A percentile compares a stretch with the other conserved stretches of the same genome.
These are phyloP conservation scores for Penicillium glabrum DNA, from an alignment of 2,329 filamentous ascomycete genomes.

Conservation along the genomic window DNA sequence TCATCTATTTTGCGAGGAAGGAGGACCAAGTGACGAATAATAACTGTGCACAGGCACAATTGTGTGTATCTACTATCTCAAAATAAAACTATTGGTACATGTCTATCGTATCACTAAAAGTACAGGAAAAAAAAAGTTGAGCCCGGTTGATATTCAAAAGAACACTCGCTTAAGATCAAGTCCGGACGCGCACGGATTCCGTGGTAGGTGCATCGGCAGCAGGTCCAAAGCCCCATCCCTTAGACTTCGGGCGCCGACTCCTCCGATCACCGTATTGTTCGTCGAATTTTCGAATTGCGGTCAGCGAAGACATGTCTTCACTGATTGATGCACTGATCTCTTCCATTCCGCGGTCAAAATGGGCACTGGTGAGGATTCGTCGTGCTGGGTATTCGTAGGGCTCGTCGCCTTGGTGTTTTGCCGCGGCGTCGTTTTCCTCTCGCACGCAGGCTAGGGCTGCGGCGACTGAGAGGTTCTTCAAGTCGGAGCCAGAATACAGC, in stretches of 20 bases:
- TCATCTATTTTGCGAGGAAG: not conserved
- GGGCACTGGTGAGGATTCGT: conserved; percentile 63
- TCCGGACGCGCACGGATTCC: conserved; percentile 44
- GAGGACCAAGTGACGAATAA: not conserved
- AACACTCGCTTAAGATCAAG: conserved; percentile 20
- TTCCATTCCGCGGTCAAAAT: conserved; percentile 82
- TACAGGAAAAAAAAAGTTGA: conserved; percentile 13
- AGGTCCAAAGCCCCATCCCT: conserved; percentile 52
- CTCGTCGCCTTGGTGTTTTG: conserved; percentile 36
- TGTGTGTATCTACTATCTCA: conserved; percentile 16
- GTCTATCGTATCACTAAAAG: conserved; percentile 33
- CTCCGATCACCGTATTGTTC: conserved; percentile 87
- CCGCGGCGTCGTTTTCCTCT: conserved; percentile 46
- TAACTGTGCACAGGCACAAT: not conserved
- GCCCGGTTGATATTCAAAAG: not conserved
- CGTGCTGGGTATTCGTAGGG: conserved; percentile 66
- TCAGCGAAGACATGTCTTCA: conserved; percentile 86
- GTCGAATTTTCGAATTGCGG: conserved; percentile 90
- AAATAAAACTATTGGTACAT: conserved; percentile 29
- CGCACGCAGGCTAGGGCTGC: conserved; percentile 51
- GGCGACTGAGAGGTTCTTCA: conserved; percentile 53
- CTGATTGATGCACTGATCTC: conserved; percentile 92
- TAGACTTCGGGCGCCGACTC: conserved; percentile 61
- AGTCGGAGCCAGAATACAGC: conserved; percentile 53
- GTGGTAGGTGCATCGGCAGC: conserved; percentile 28